Percentiles rank a stretch among this genome's conserved stretches.
Conservation (phyloP, 768 basidiomycete species). For the Agrocybe chaxingu region DNA sequence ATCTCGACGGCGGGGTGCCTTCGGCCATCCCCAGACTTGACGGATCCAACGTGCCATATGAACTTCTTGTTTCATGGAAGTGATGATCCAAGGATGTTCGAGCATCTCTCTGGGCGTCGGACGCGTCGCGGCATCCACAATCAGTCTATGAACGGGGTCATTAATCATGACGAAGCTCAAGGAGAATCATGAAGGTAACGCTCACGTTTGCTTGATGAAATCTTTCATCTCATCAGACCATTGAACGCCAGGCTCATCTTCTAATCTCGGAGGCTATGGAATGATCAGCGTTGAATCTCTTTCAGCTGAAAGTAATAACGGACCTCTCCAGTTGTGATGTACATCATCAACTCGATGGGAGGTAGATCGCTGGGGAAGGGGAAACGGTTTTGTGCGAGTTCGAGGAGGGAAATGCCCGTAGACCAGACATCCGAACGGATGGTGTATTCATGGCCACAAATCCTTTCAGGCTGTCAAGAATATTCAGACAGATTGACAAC, state of each 20-base stretch:
- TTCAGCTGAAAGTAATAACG: constrained; percentile 19
- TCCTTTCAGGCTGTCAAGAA: constrained; percentile 78
- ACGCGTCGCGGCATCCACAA: constrained; percentile 61
- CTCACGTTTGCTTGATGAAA: constrained; percentile 84
- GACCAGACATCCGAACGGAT: constrained; percentile 99
- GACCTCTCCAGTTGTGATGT: constrained; percentile 81
- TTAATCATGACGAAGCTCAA: constrained; percentile 2
- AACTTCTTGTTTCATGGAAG: constrained; percentile 75
- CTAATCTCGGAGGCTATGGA: constrained; percentile 72
- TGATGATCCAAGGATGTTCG: constrained; percentile 77
- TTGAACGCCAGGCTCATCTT: constrained; percentile 64
- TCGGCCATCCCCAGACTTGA: constrained; percentile 80
- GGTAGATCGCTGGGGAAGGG: constrained; percentile 91
- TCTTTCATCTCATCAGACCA: constrained; percentile 91
- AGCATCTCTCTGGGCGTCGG: constrained; percentile 85
- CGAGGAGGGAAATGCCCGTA: constrained; percentile 89
- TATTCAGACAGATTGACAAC: constrained; percentile 7
- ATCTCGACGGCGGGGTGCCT: constrained; percentile 41
- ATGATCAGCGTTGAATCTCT: background rate
- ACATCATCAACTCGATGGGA: constrained; percentile 91
- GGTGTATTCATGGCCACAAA: constrained; percentile 87
- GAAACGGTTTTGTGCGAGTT: constrained; percentile 91
- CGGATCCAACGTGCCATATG: constrained; percentile 89
- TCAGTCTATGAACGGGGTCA: constrained; percentile 48
- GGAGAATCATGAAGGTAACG: constrained; percentile 10